These are phyloP conservation scores for Lactarius pseudohatsudake DNA, from an alignment of 768 basidiomycete genomes.

Conservation along the genomic window DNA sequence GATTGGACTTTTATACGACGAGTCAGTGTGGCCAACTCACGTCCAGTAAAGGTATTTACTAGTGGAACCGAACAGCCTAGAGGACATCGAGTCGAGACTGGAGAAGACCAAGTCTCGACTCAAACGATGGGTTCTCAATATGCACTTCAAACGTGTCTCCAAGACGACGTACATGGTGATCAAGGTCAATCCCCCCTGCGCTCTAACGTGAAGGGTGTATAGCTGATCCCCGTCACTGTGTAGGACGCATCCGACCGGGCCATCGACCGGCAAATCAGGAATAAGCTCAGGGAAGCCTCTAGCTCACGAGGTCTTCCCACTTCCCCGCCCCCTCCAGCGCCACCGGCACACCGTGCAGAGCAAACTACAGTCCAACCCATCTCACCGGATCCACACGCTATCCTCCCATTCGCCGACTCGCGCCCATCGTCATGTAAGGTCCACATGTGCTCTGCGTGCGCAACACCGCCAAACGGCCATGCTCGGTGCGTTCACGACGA, in stretches of 20 bases:
- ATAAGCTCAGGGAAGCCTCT: background rate
- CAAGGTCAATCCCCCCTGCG: constrained; percentile 28
- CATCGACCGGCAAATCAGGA: background rate
- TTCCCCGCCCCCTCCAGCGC: background rate
- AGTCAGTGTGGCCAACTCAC: background rate
- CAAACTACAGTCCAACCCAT: background rate
- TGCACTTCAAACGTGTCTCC: background rate
- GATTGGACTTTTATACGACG: background rate
- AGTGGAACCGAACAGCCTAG: background rate
- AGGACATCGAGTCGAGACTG: background rate
- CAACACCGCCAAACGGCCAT: too few relatives aligned
- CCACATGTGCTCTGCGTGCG: too few relatives aligned
- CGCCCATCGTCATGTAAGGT: background rate
- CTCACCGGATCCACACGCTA: background rate
- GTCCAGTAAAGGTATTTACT: background rate
- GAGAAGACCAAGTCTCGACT: background rate
- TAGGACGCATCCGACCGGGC: background rate
- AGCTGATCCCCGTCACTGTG: background rate
- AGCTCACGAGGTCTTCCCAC: background rate
- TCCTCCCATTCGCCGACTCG: background rate
- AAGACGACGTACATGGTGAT: constrained; percentile 34
- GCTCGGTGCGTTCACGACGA: too few relatives aligned
- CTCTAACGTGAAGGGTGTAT: background rate
- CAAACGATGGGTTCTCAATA: background rate
- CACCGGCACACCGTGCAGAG: background rate